Evolutionary conservation across 139 green algal genomes (phyloP).

Genomic region (Volvox africanus): DNA sequence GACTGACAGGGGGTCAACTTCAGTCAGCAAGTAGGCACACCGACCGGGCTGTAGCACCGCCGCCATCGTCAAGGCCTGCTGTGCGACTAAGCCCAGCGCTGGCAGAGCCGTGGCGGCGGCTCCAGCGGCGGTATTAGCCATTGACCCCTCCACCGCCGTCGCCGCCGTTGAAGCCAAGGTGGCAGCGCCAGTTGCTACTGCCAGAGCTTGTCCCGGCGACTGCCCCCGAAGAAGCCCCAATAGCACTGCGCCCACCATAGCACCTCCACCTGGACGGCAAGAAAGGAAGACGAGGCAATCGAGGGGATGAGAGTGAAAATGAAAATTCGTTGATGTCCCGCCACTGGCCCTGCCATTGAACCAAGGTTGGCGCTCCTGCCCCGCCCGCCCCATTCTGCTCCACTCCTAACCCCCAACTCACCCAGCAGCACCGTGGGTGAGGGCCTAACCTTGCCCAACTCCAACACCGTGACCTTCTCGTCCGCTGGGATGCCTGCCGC

Average conservation of each 20-base stretch:
- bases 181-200: slow-evolving; percentile 3
- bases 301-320: neutral
- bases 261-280: slow-evolving; percentile 20
- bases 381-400: neutral
- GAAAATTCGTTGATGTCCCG: neutral
- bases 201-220: neutral
- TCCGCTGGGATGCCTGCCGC: slow-evolving; percentile 64
- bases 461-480: slow-evolving; percentile 65
- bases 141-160: neutral
- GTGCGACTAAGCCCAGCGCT: neutral
- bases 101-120: neutral
- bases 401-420: neutral
- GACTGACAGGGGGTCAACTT: slow-evolving; percentile 24
- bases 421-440: slow-evolving; percentile 66
- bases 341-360: no score
- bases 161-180: neutral
- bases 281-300: neutral
- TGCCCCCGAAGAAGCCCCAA: slow-evolving; percentile 2
- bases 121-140: no score
- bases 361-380: neutral
- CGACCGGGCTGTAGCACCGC: slow-evolving; percentile 26
- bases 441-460: slow-evolving; percentile 66
- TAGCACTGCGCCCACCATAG: neutral
- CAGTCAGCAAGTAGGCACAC: slow-evolving; percentile 15
- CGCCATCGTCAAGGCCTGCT: neutral